These are phyloP conservation scores for Trypanosoma conorhini DNA, from an alignment of 208 protist genomes.

Conservation along the genomic window DNA sequence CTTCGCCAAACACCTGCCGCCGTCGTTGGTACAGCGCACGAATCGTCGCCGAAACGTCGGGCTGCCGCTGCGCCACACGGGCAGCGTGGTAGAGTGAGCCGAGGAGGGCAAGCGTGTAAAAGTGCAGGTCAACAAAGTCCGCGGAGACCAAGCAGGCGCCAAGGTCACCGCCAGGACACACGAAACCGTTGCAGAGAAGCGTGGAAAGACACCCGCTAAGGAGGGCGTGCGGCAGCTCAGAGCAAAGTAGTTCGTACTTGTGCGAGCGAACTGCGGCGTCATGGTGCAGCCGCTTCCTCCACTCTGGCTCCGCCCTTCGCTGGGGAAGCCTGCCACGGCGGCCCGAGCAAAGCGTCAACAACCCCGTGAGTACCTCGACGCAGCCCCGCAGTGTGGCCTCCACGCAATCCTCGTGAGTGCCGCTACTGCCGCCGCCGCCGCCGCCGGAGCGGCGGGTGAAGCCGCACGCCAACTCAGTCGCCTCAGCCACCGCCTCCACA, in stretches of 20 bases:
- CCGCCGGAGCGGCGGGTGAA: not conserved
- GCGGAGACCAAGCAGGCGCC: constrained; percentile 42
- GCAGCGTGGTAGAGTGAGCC: constrained; percentile 65
- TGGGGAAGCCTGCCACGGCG: constrained; percentile 27
- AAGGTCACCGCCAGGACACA: constrained; percentile 34
- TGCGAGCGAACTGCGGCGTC: constrained; percentile 63
- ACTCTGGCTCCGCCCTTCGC: constrained; percentile 45
- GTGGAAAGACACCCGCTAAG: constrained; percentile 40
- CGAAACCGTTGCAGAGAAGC: constrained; percentile 55
- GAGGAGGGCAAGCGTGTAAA: constrained; percentile 62
- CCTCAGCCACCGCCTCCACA: constrained; percentile 13
- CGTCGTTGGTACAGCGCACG: constrained; percentile 34
- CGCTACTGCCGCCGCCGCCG: not conserved
- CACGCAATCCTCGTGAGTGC: constrained; percentile 18
- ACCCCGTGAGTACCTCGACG: constrained; percentile 32
- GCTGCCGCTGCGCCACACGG: constrained; percentile 1
- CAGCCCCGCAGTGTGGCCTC: constrained; percentile 36
- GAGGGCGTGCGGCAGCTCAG: constrained; percentile 59
- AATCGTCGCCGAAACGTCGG: constrained; percentile 23
- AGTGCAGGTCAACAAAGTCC: constrained; percentile 67
- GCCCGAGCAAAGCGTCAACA: constrained; percentile 20
- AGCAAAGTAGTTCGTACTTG: constrained; percentile 73
- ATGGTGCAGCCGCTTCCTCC: constrained; percentile 47
- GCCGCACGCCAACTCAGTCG: constrained; percentile 7
- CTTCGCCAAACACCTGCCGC: constrained; percentile 48